Evolutionary conservation across 2,329 filamentous ascomycete genomes (phyloP).

Genomic region (Magnaporthiopsis incrustans): DNA sequence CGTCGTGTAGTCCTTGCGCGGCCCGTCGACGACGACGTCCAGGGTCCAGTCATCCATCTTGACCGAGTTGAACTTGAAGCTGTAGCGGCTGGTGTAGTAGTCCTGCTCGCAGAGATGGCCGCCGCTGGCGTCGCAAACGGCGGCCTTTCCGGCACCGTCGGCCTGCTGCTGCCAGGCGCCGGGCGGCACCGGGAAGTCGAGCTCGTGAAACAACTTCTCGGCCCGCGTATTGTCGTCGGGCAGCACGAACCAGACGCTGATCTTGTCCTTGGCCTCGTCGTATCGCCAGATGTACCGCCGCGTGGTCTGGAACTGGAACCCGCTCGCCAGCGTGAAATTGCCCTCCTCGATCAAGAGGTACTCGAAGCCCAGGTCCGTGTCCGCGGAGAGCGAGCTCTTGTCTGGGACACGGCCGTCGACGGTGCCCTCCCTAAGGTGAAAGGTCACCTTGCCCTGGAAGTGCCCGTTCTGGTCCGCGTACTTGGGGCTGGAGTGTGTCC

Average conservation of each 20-base stretch:
- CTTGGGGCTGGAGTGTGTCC: slow-evolving; percentile 45
- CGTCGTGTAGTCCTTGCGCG: slow-evolving; percentile 66
- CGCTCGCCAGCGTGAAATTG: slow-evolving; percentile 46
- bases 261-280: slow-evolving; percentile 45
- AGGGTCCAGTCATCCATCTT: slow-evolving; percentile 51
- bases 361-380: slow-evolving; percentile 37
- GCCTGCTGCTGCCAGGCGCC: neutral
- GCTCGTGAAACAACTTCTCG: slow-evolving; percentile 68
- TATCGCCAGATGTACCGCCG: slow-evolving; percentile 69
- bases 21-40: slow-evolving; percentile 59
- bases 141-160: slow-evolving; percentile 12
- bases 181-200: slow-evolving; percentile 48
- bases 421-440: slow-evolving; percentile 55
- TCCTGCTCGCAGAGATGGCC: slow-evolving; percentile 66
- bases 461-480: slow-evolving; percentile 54
- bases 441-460: slow-evolving; percentile 57
- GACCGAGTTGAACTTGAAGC: slow-evolving; percentile 54
- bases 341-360: slow-evolving; percentile 65
- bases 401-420: slow-evolving; percentile 1
- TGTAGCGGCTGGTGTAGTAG: slow-evolving; percentile 62
- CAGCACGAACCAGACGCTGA: slow-evolving; percentile 69
- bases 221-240: slow-evolving; percentile 52
- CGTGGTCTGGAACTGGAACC: slow-evolving; percentile 50
- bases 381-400: slow-evolving; percentile 12
- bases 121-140: slow-evolving; percentile 55